Evolutionary conservation across 805 yeast species (phyloP), one percentile per base, ranked within the genome.

Genomic region (Ogataea trehalophila): DNA sequence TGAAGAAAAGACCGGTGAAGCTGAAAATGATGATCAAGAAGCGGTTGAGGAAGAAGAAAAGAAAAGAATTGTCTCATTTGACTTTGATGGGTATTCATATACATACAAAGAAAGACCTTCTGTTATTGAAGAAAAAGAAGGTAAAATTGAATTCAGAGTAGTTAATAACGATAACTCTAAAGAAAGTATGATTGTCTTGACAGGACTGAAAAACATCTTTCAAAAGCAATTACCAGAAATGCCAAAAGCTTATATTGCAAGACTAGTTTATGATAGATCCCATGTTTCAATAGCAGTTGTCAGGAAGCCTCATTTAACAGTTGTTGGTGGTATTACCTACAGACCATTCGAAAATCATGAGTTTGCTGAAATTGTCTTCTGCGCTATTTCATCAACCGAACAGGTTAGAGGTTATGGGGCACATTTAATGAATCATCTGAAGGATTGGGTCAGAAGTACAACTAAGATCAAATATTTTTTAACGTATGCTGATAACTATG

Each of bases 391-490:
- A 39, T 88, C 97, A 2, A 88, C 97, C 0, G 99, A 94, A 63
- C 99, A 94, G 71, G 99, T 94, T 17, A 73, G 97, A 54, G 99
- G 99, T 34, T 94, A 94, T 63, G 99, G 99, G 67, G 99, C 99
- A 0, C 99, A 94, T 67, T 67, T 94, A 60, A 94, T 94, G 99
- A 94, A 94, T 66, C 99, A 94, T 70, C 72, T 94, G 57, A 94
- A 94, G 62, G 99, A 94, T 67, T 94, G 92, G 66, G 97, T 94
- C 37, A 75, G 89, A 56, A 84, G 89, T 18, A 90, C 97, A 0
- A 80, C 95, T 8, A 87, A 85, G 26, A 84, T 92, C 47, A 83
- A 81, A 68, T 84, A 92, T 65, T 92, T 92, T 62, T 67, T 92
- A 52, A 92, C 98, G 1, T 92, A 94, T 70, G 99, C 99, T 4